These are phyloP conservation scores for Sclerotinia glacialis DNA, from an alignment of 2,329 filamentous ascomycete genomes.

Conservation along the genomic window DNA sequence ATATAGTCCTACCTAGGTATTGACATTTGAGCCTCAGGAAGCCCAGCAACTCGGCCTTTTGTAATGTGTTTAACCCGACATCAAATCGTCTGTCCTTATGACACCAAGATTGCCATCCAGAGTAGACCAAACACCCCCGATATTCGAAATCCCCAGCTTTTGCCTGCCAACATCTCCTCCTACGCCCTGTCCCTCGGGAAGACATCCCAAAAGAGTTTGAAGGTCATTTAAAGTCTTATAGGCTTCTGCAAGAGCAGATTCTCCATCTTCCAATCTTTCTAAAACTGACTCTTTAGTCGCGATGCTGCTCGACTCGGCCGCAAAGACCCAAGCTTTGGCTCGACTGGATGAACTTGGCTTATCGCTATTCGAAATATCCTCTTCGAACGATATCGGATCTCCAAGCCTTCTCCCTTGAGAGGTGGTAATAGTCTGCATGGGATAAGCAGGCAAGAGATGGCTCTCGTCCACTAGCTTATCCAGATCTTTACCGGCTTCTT, in stretches of 20 bases:
- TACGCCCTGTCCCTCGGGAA: constrained; percentile 13
- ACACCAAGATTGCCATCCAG: constrained; percentile 38
- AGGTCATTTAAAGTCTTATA: constrained; percentile 51
- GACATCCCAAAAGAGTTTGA: constrained; percentile 47
- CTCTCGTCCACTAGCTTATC: constrained; percentile 60
- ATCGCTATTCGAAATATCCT: constrained; percentile 44
- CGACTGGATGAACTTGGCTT: constrained; percentile 44
- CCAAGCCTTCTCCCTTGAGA: constrained; percentile 32
- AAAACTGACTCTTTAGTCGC: constrained; percentile 56
- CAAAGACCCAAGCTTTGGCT: constrained; percentile 57
- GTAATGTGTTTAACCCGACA: not conserved
- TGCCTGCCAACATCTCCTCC: constrained; percentile 10
- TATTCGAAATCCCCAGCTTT: constrained; percentile 11
- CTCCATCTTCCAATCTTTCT: constrained; percentile 58
- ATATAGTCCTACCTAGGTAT: not conserved
- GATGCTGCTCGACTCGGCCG: constrained; percentile 59
- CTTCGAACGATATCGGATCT: constrained; percentile 45
- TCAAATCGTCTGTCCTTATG: constrained; percentile 30
- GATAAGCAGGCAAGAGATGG: constrained; percentile 55
- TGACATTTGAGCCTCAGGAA: not conserved
- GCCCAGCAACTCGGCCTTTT: not conserved
- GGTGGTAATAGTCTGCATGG: constrained; percentile 41
- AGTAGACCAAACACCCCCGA: constrained; percentile 35
- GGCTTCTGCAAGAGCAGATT: constrained; percentile 53
- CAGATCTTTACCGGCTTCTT: constrained; percentile 50